Evolutionary conservation across 2,329 filamentous ascomycete genomes (phyloP).

Genomic region (Aspergillus fumigatiaffinis): DNA sequence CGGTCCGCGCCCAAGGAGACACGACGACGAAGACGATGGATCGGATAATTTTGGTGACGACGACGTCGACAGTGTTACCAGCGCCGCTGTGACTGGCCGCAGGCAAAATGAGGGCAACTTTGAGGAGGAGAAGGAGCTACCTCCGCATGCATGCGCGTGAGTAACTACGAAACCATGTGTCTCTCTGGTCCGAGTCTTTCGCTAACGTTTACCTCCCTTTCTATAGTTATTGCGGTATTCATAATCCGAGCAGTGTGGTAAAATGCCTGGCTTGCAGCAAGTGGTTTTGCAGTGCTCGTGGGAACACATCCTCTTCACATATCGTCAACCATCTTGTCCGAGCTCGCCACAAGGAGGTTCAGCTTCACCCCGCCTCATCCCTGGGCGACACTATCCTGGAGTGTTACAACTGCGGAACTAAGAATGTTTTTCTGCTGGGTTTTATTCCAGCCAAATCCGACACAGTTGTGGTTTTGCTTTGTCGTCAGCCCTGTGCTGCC

Average conservation of each 20-base stretch:
- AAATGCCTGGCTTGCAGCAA: conserved; percentile 95
- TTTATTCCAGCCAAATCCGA: conserved; percentile 99
- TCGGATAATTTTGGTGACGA: conserved; percentile 81
- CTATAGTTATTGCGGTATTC: conserved; percentile 87
- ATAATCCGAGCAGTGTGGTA: conserved; percentile 90
- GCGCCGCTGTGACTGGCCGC: conserved; percentile 72
- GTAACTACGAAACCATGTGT: conserved; percentile 34
- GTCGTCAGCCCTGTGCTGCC: conserved; percentile 91
- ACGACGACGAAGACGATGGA: conserved; percentile 86
- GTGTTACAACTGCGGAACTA: conserved; percentile 99
- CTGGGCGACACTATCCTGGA: conserved; percentile 95
- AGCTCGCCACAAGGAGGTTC: conserved; percentile 96
- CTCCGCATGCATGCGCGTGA: conserved; percentile 92
- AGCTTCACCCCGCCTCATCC: conserved; percentile 87
- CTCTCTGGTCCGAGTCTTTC: conserved; percentile 17
- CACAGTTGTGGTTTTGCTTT: conserved; percentile 93
- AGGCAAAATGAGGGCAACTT: conserved; percentile 55
- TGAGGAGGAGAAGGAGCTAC: conserved; percentile 87
- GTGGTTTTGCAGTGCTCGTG: conserved; percentile 98
- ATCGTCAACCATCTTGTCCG: conserved; percentile 98
- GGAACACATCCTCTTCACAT: conserved; percentile 93
- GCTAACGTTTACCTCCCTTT: conserved; percentile 8
- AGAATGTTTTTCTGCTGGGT: conserved; percentile 94
- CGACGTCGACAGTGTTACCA: conserved; percentile 71
- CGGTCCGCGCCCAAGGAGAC: conserved; percentile 60